Evolutionary conservation across 2,329 filamentous ascomycete species (phyloP), one percentile per base, ranked within the genome.

Genomic region (Microsporum canis): DNA sequence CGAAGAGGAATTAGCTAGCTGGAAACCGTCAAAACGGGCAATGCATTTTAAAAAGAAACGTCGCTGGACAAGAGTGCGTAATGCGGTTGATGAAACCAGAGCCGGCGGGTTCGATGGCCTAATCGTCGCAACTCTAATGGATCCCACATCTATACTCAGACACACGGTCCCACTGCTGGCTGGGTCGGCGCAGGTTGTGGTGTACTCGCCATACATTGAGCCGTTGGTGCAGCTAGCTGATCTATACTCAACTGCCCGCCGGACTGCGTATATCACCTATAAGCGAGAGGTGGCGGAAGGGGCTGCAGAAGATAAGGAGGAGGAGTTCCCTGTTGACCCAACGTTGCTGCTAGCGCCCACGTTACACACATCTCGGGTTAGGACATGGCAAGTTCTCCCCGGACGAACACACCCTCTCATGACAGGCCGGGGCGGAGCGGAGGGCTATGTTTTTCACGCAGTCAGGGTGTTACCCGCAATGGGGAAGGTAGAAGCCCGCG

Each of bases 351-450:
- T 97, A 0, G 89, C 87, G 0, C 85, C 89, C 0, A 84, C 82
- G 10, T 79, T 99, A 59, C 91, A 97, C 76, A 94, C 86, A 1
- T 88, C 87, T 56, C 81, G 89, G 12, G 86, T 88, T 3, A 81
- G 88, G 64, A 80, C 84, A 59, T 97, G 90, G 89, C 94, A 99
- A 77, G 91, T 96, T 1, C 74, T 99, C 55, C 94, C 94, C 0
- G 89, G 90, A 0, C 79, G 94, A 60, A 97, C 94, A 59, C 94
- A 99, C 76, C 94, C 94, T 5, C 75, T 95, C 60, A 99, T 99
- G 94, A 96, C 89, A 63, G 85, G 85, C 41, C 82, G 83, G 45
- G 94, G 94, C 23, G 92, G 92, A 0, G 85, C 90, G 0, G 92
- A 97, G 70, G 94, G 94, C 0, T 99, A 89, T 72, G 72, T 99